Percentiles rank a stretch among this genome's conserved stretches.
Evolutionary conservation across 768 basidiomycete species (phyloP).

Genomic region (Termitomyces sp.): DNA sequence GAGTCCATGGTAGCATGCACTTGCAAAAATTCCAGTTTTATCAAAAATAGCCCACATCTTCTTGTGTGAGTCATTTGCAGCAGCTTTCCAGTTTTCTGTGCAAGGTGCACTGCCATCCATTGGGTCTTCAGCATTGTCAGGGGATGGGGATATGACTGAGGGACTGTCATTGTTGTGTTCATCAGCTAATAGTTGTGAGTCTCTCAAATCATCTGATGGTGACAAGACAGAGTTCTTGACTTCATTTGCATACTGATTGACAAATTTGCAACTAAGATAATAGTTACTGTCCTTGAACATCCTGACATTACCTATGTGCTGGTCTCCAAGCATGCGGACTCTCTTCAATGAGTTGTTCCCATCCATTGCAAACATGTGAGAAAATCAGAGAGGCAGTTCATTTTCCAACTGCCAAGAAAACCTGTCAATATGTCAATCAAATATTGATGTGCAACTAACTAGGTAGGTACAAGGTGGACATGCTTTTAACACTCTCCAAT

Average conservation of each 20-base stretch:
- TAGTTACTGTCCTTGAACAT: slow-evolving; percentile 1
- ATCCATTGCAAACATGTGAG: slow-evolving; percentile 17
- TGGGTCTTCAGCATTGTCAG: background rate
- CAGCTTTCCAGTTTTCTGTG: slow-evolving; percentile 26
- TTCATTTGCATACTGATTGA: slow-evolving; percentile 26
- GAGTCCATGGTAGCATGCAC: slow-evolving; percentile 28
- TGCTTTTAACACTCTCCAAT: background rate
- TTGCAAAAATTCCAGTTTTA: slow-evolving; percentile 32
- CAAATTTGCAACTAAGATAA: slow-evolving; percentile 17
- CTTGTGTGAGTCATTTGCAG: slow-evolving; percentile 21
- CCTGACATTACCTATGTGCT: slow-evolving; percentile 13
- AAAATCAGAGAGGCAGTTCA: slow-evolving; percentile 21
- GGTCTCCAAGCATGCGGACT: slow-evolving; percentile 14
- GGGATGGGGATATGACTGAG: background rate
- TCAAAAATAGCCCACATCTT: slow-evolving; percentile 30
- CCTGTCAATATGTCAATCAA: no score
- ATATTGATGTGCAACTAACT: no score
- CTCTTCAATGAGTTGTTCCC: slow-evolving; percentile 26
- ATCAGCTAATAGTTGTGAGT: no score
- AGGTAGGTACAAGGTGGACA: background rate
- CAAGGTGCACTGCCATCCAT: slow-evolving; percentile 11
- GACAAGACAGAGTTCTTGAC: slow-evolving; percentile 10
- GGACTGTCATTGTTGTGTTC: background rate
- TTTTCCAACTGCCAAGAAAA: slow-evolving; percentile 24
- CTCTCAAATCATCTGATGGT: background rate